These are phyloP conservation scores for Cornus suecica DNA, from an alignment of 148 eudicot genomes.

Conservation along the genomic window DNA sequence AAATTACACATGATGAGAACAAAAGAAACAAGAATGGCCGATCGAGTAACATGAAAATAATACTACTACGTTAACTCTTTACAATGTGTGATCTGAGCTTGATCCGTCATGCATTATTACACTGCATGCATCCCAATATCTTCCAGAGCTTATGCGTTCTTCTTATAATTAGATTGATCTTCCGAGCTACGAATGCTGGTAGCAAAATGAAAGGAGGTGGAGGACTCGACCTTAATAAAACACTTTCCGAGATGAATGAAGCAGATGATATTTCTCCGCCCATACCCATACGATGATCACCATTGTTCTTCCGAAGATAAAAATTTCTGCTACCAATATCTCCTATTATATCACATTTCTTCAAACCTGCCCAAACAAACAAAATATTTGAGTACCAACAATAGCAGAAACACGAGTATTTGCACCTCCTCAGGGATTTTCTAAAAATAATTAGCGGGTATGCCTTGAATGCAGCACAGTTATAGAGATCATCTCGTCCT, in stretches of 20 bases:
- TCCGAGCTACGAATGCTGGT: slow-evolving; percentile 32
- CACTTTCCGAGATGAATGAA: slow-evolving; percentile 17
- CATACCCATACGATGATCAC: background rate
- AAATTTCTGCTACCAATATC: slow-evolving; percentile 79
- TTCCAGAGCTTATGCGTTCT: slow-evolving; percentile 52
- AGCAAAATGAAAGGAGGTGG: slow-evolving; percentile 18
- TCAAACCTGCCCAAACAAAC: slow-evolving; percentile 44
- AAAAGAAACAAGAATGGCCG: too few relatives aligned
- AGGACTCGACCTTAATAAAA: slow-evolving; percentile 6
- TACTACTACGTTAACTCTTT: too few relatives aligned
- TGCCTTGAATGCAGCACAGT: too few relatives aligned
- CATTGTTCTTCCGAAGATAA: slow-evolving; percentile 59
- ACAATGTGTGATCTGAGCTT: background rate
- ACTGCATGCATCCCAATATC: slow-evolving; percentile 63
- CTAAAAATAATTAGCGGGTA: too few relatives aligned
- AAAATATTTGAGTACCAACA: background rate
- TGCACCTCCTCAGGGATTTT: too few relatives aligned
- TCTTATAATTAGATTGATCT: slow-evolving; percentile 37
- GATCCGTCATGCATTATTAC: slow-evolving; percentile 15
- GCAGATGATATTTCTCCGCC: slow-evolving; percentile 12
- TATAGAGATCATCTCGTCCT: too few relatives aligned
- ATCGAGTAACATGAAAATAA: too few relatives aligned
- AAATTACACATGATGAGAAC: too few relatives aligned
- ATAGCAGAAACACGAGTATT: too few relatives aligned
- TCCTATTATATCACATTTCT: slow-evolving; percentile 61